Base-by-base conservation (phyloP, 345 rosid genomes). In the Citrus mangshanensis region DNA sequence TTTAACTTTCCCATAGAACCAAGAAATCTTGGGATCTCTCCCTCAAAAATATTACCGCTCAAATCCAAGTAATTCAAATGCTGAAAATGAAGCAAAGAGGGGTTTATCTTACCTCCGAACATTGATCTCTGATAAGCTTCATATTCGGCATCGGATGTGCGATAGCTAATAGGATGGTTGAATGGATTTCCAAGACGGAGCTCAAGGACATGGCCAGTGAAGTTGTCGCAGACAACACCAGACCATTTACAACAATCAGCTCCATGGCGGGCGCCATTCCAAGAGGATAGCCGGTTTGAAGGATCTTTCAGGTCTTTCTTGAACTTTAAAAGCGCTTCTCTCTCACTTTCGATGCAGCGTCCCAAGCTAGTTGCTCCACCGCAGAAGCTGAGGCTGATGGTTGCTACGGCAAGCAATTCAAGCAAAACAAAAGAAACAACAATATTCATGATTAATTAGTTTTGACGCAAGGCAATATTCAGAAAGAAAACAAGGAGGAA, bases 131-230 rank as follows among this genome's bases (percentile, higher is more conserved):
- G 0, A 22, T 58, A 58, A 58, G 3, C 61, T 58, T 58, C 61
- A 19, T 19, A 0, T 58, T 22, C 66, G 24, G 13, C 59, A 3
- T 0, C 0, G n/a, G 3, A 6, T 3, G 6, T 10, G 10, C 3
- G 42, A 38, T 8, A 9, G 12, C 9, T 4, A 0, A 2, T 0
- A 58, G 62, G 27, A 58, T 58, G 7, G 2, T 16, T 16, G 14
- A 65, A 32, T 30, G 76, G 38, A n/a, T 64, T 38, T 32, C 65
- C 16, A 7, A 82, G 79, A 14, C 78, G 63, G 56, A 51, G 56
- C 56, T 51, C 19, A 16, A 58, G 24, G 9, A 58, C 62, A 5
- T 58, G 4, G 25, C 62, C 62, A 21, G 62, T 58, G 27, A 58
- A 56, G 24, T 56, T 56, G 24, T 56, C 9, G 21, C 61, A 56